These are phyloP conservation scores for Talaromyces rugulosus DNA, from an alignment of 2,329 filamentous ascomycete genomes.

Conservation along the genomic window DNA sequence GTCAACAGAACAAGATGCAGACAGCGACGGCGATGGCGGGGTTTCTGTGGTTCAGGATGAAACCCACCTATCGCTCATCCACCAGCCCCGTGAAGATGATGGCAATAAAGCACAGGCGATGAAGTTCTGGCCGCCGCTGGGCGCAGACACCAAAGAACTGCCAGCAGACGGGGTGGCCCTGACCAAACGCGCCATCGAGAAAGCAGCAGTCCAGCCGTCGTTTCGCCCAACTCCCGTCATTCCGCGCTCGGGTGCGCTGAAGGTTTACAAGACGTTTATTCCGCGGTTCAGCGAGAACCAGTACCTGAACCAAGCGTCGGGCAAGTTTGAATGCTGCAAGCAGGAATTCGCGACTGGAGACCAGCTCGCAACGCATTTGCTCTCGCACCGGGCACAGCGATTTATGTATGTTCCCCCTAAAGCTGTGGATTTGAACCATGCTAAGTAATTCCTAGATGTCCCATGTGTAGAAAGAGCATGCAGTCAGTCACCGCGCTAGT, in stretches of 20 bases:
- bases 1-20: not conserved
- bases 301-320: slow-evolving; percentile 27
- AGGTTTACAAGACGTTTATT: not conserved
- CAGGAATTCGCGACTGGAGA: slow-evolving; percentile 20
- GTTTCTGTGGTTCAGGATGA: not conserved
- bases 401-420: not conserved
- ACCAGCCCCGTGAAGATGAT: not conserved
- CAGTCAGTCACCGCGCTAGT: not conserved
- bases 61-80: not conserved
- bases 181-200: slow-evolving; percentile 15
- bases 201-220: not conserved
- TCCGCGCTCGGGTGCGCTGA: not conserved
- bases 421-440: not conserved
- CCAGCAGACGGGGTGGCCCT: slow-evolving; percentile 17
- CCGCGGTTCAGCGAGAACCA: slow-evolving; percentile 24
- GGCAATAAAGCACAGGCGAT: not conserved
- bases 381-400: not conserved
- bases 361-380: slow-evolving; percentile 32
- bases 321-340: slow-evolving; percentile 34
- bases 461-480: not conserved
- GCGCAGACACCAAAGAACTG: not conserved
- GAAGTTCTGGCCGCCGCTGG: not conserved
- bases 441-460: not conserved
- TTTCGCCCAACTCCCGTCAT: not conserved
- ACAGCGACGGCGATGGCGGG: not conserved